Percentiles rank a stretch among this genome's conserved stretches.
Evolutionary conservation across 345 rosid genomes (phyloP).

Genomic region (Citrus inodora): DNA sequence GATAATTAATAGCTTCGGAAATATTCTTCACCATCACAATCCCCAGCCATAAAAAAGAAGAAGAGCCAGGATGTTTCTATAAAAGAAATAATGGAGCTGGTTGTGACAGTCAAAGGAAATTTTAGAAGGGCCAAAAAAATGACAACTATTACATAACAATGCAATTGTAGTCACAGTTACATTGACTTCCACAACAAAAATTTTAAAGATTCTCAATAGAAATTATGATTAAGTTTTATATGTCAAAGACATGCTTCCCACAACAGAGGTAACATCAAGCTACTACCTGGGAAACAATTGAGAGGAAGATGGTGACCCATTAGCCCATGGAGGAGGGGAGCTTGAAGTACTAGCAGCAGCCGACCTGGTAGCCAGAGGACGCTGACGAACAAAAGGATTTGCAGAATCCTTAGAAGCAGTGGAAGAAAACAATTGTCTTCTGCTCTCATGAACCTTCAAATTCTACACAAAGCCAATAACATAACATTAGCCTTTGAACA

Average conservation of each 20-base stretch:
- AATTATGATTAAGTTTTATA: neutral
- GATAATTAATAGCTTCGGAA: neutral
- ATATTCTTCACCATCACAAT: neutral
- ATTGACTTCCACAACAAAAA: neutral
- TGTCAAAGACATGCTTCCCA: neutral
- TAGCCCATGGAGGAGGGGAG: constrained; percentile 61
- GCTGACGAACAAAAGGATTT: constrained; percentile 67
- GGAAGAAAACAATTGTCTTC: constrained; percentile 60
- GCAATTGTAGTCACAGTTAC: neutral
- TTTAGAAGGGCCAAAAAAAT: neutral
- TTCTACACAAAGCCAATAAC: constrained; percentile 31
- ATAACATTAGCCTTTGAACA: neutral
- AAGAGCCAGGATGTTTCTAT: neutral
- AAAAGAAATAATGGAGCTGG: neutral
- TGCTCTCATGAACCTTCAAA: constrained; percentile 56
- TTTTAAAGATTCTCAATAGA: neutral
- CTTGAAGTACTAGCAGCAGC: constrained; percentile 37
- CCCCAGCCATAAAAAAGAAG: neutral
- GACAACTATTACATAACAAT: neutral
- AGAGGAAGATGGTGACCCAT: constrained; percentile 46
- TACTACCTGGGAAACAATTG: constrained; percentile 44
- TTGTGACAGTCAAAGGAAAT: neutral
- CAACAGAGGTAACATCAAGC: neutral
- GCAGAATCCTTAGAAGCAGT: constrained; percentile 42
- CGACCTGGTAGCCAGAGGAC: constrained; percentile 47